Base-by-base conservation (phyloP, 208 protist genomes). In the Willaertia magna region DNA sequence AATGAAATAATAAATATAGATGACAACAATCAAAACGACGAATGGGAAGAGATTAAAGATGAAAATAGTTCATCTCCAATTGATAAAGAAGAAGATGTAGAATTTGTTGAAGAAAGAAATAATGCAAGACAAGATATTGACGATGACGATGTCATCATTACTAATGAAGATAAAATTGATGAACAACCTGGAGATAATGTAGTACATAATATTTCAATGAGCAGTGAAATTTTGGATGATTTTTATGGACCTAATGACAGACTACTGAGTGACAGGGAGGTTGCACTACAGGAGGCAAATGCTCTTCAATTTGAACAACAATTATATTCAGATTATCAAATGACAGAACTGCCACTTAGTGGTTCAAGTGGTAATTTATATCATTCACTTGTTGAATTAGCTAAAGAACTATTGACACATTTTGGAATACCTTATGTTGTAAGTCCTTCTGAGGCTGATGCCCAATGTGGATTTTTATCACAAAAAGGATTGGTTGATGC, bases 391-490 rank as follows among this genome's bases (percentile, higher is more conserved):
- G 47, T 87, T 6, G 51, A 67, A 14, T 7, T 76, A 9, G 34
- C 74, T 18, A 79, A 87, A 40, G 90, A 95, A 87, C 87, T 97
- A 67, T 89, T 96, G 3, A 88, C 93, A 47, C 92, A 91, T 79
- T 95, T 93, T 84, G 93, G 94, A 39, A 88, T 97, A 48, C 91
- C 94, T 12, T 96, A 92, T 85, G 88, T 97, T 9, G 74, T 95
- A 22, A 95, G 93, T 76, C 96, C 96, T 26, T 82, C 85, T 46
- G 96, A 97, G 88, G 94, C 96, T 26, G 96, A 97, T 82, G 93
- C 95, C n/a, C 96, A 98, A 92, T 97, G 95, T 87, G 95, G 95
- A 46, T 93, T 92, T 88, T 87, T 98, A 43, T 91, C 91, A 52
- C 84, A 87, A 44, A 26, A 76, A 1, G 91, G 92, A 26, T 89